These are phyloP conservation scores for Neurospora pannonica DNA, from an alignment of 495 filamentous ascomycete genomes.

Conservation along the genomic window DNA sequence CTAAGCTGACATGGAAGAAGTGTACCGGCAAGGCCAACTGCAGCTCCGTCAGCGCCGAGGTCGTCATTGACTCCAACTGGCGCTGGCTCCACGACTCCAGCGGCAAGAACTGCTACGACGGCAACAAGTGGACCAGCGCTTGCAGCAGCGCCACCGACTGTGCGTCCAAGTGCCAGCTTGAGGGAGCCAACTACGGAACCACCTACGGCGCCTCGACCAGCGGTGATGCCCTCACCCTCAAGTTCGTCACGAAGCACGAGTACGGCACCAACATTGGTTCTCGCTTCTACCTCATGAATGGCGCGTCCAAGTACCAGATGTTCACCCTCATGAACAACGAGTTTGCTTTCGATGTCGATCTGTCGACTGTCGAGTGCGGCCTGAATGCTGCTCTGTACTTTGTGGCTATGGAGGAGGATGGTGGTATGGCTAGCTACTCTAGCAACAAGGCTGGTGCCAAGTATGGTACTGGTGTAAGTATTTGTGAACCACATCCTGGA, in stretches of 20 bases:
- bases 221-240: slow-evolving; percentile 40
- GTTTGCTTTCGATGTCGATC: slow-evolving; percentile 52
- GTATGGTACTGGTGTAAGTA: slow-evolving; percentile 43
- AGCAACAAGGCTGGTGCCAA: slow-evolving; percentile 50
- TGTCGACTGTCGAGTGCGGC: slow-evolving; percentile 42
- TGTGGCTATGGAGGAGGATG: slow-evolving; percentile 48
- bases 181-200: slow-evolving; percentile 38
- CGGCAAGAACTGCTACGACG: slow-evolving; percentile 41
- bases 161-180: slow-evolving; percentile 37
- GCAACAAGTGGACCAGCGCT: slow-evolving; percentile 38
- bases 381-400: slow-evolving; percentile 53
- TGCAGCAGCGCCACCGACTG: slow-evolving; percentile 37
- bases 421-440: slow-evolving; percentile 40
- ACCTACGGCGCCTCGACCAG: slow-evolving; percentile 41
- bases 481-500: not conserved
- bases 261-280: slow-evolving; percentile 46
- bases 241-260: slow-evolving; percentile 50
- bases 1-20: slow-evolving; percentile 48
- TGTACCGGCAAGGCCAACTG: slow-evolving; percentile 45
- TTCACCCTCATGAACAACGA: slow-evolving; percentile 49
- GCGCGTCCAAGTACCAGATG: slow-evolving; percentile 45
- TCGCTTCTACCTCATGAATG: slow-evolving; percentile 49
- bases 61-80: slow-evolving; percentile 46
- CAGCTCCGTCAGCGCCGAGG: slow-evolving; percentile 30
- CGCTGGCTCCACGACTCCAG: slow-evolving; percentile 38